Conservation (phyloP, 257 asterid genomes). For the Lantana camara region DNA sequence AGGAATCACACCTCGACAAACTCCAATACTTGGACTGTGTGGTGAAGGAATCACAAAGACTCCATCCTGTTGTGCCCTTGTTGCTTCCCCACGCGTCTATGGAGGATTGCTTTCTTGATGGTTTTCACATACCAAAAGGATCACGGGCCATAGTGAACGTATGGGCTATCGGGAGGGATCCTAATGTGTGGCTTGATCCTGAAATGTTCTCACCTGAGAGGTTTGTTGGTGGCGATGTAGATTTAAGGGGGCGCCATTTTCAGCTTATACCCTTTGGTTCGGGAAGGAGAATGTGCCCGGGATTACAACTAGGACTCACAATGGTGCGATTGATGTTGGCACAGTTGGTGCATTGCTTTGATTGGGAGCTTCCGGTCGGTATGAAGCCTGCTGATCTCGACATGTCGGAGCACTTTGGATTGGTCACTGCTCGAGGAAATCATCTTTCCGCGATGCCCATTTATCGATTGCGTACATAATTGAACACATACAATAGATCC, state of each 20-base stretch:
- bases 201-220: conserved; percentile 38
- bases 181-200: conserved; percentile 30
- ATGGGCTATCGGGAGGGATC: conserved; percentile 33
- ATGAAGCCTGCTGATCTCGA: conserved; percentile 26
- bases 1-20: too few species aligned
- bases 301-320: conserved; percentile 31
- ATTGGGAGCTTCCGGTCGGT: conserved; percentile 37
- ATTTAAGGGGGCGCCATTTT: conserved; percentile 25
- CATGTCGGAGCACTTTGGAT: conserved; percentile 32
- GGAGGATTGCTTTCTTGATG: background rate
- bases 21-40: too few species aligned
- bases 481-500: too few species aligned
- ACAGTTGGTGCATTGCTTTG: conserved; percentile 41
- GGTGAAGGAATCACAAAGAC: too few species aligned
- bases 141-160: background rate
- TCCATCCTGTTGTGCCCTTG: background rate
- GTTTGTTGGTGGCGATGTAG: conserved; percentile 23
- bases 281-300: conserved; percentile 43
- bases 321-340: conserved; percentile 29
- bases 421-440: conserved; percentile 20
- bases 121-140: background rate
- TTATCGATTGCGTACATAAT: conserved; percentile 7
- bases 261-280: conserved; percentile 36
- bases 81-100: background rate
- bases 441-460: conserved; percentile 29